Conservation (phyloP, 192 early-diverging fungal species). For the Backusella parvicylindrica region DNA sequence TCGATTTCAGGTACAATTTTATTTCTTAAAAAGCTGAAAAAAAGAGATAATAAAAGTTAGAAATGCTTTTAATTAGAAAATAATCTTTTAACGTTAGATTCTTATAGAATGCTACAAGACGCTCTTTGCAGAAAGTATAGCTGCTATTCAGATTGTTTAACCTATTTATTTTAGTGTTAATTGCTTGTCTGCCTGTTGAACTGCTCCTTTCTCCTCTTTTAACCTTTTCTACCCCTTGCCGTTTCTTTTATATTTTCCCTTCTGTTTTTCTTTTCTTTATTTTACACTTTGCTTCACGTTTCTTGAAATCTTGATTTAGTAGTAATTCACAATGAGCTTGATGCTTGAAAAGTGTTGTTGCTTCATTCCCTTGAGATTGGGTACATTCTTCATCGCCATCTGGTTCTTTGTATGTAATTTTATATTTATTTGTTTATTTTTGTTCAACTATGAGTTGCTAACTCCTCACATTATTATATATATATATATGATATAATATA, state of each 20-base stretch:
- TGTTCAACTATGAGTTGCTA: neutral
- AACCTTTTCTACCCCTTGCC: neutral
- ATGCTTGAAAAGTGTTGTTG: constrained; percentile 37
- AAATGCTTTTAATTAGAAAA: neutral
- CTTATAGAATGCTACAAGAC: neutral
- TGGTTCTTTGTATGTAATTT: constrained; percentile 31
- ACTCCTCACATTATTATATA: neutral
- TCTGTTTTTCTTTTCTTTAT: neutral
- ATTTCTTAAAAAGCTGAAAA: neutral
- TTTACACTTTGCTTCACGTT: neutral
- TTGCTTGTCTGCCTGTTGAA: neutral
- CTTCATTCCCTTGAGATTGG: constrained; percentile 34
- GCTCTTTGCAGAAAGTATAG: neutral
- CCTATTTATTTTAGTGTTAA: neutral
- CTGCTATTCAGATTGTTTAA: neutral
- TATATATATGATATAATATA: neutral
- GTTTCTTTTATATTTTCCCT: neutral
- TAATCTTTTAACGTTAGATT: neutral
- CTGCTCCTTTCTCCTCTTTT: neutral
- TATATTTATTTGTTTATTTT: neutral
- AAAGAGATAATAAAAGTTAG: neutral
- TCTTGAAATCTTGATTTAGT: neutral
- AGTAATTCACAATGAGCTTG: constrained; percentile 8
- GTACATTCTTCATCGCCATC: constrained; percentile 35
- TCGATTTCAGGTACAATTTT: neutral